Percentiles rank a stretch among this genome's conserved stretches.
Evolutionary conservation across 2,329 filamentous ascomycete genomes (phyloP).

Genomic region (Cryphonectria parasitica): DNA sequence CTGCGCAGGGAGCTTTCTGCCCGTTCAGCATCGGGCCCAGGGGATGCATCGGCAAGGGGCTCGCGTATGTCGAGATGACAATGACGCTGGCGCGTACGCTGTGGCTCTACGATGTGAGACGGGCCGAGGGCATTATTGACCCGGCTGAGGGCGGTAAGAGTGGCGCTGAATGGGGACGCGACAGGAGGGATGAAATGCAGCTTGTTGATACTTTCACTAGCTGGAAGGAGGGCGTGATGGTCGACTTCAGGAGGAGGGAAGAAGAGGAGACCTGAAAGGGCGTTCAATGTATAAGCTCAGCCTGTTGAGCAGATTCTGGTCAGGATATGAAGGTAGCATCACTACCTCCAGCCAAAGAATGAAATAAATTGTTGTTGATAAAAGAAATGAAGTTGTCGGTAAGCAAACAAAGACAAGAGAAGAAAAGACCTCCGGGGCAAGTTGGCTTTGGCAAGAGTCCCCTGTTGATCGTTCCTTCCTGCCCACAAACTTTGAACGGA

Average conservation of each 20-base stretch:
- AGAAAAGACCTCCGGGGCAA: neutral
- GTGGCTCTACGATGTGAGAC: constrained; percentile 64
- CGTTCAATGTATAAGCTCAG: neutral
- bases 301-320: neutral
- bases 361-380: neutral
- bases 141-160: constrained; percentile 54
- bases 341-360: neutral
- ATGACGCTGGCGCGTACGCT: constrained; percentile 64
- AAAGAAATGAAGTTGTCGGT: neutral
- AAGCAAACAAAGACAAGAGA: neutral
- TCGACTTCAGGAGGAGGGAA: constrained; percentile 59
- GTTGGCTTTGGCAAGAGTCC: no score
- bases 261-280: constrained; percentile 15
- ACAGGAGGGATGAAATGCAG: constrained; percentile 66
- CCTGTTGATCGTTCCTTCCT: no score
- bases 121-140: constrained; percentile 52
- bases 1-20: constrained; percentile 71
- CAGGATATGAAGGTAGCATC: neutral
- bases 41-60: constrained; percentile 72
- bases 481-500: no score
- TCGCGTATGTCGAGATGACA: constrained; percentile 70
- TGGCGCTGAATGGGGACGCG: constrained; percentile 57
- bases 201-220: constrained; percentile 74
- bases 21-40: constrained; percentile 73
- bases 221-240: constrained; percentile 70